Evolutionary conservation across 2,329 filamentous ascomycete species (phyloP), one percentile per base, ranked within the genome.

Genomic region (Akanthomyces dipterigenus): DNA sequence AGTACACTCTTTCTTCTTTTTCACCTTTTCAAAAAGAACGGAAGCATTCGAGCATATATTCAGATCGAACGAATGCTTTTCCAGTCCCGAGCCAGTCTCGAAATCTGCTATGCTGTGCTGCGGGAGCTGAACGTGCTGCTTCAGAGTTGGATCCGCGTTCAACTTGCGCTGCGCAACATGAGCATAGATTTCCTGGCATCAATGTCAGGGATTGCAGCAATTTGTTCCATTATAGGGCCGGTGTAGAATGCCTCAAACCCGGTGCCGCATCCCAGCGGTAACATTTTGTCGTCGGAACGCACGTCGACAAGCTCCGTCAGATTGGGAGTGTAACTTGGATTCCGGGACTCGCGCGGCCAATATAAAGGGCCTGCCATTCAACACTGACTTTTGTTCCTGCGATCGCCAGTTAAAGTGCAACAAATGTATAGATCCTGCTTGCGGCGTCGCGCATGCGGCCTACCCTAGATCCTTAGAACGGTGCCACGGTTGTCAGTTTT

Each of bases 241-340:
- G 70, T 69, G 18, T 69, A 64, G 55, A 70, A 68, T 8, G 67
- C 65, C 22, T 73, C 71, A 3, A 73, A 64, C 5, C 71, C 72
- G 12, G 72, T 75, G n/a, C 73, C 73, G 62, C 72, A 75, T 34
- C 67, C 70, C n/a, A 73, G 68, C 36, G 67, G 64, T 3, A 75
- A 69, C 26, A 74, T 63, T 24, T 62, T 65, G 43, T 73, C 62
- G n/a, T 70, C 68, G 0, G 66, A 51, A 16, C 62, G 59, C 18
- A 72, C 48, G 6, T 67, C 62, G 3, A 66, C 65, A 14, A 71
- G 31, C 7, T 64, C 61, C 63, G 72, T 68, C 62, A 75, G 70
- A 12, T 71, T 67, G 26, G 58, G 63, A n/a, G 68, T 70, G 56
- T 70, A 74, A 3, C 64, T 66, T 0, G 70, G 69, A 60, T 74